Conservation (phyloP, 2,329 filamentous ascomycete species). For the Cytospora piceicola region DNA sequence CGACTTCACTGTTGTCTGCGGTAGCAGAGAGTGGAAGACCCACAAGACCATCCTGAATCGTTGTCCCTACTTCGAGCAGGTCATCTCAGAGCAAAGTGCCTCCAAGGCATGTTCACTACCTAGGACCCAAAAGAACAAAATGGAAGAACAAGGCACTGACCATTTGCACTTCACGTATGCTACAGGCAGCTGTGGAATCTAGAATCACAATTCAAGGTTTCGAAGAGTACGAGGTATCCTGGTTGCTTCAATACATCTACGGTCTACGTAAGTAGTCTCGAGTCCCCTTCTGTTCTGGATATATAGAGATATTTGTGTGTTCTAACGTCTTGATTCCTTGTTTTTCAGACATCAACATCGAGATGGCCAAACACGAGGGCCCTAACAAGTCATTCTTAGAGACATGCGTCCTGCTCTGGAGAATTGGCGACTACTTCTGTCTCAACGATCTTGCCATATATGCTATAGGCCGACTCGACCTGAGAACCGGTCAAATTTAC, state of each 20-base stretch:
- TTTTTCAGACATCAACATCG: background rate
- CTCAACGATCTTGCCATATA: background rate
- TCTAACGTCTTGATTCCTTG: background rate
- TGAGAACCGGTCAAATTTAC: background rate
- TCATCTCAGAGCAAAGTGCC: background rate
- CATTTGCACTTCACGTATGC: background rate
- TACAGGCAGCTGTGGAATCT: background rate
- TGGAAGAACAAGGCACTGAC: background rate
- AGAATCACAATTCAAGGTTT: background rate
- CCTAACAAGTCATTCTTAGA: conserved; percentile 9
- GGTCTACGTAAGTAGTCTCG: background rate
- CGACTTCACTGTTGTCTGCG: conserved; percentile 9
- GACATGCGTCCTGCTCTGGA: background rate
- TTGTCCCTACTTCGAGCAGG: background rate
- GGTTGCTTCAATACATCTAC: conserved; percentile 6
- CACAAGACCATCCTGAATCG: background rate
- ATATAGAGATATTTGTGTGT: background rate
- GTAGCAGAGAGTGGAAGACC: background rate
- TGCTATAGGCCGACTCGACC: background rate
- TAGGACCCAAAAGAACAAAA: background rate
- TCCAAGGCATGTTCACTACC: background rate
- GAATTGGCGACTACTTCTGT: conserved; percentile 4
- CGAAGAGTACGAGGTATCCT: background rate
- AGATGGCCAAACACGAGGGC: background rate
- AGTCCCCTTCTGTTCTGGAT: background rate